Evolutionary conservation across 73 alveolate genomes (phyloP), one percentile per base, ranked within the genome.

Genomic region (Paramecium sexaurelia): DNA sequence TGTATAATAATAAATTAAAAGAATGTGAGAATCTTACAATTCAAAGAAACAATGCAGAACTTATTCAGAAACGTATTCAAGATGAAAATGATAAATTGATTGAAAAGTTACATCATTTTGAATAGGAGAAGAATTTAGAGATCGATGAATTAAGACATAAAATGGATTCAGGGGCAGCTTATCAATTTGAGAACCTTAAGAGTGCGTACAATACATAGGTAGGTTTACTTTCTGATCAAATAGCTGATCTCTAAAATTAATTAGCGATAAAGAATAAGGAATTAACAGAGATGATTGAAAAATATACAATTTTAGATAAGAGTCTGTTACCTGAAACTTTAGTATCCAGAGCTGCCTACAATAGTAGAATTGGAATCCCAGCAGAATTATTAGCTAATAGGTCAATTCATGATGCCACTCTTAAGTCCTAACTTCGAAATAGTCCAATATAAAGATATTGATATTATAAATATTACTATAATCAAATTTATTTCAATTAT

Each of bases 101-200:
- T 41, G 90, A 78, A 24, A 78, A 43, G 24, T 29, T 78, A 78
- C 55, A 78, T 24, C 36, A 15, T 20, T 40, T 40, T 33, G 90
- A 78, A 39, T 37, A 45, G 10, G 90, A 78, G 15, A 78, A 43
- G 71, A 78, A 78, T 78, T 17, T 78, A 43, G 90, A 78, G 22
- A 78, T 78, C 1, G 90, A 78, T 40, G 90, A 78, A 78, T 78
- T 78, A 43, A 78, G 90, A 78, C 40, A 78, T 29, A 78, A 78
- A 24, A 78, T 78, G 90, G 90, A 78, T 45, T 78, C 90, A 13
- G 90, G 90, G 8, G 90, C 90, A 0, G 90, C 90, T 24, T 78
- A 78, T 6, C 19, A 78, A 78, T 78, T 78, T 78, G 90, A 78
- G 20, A 78, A 78, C 20, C 26, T 78, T 20, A 78, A 78, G 36